phyloP scores from a whole-genome alignment of 1,284 basidiomycete genomes.

The Sanghuangporus sanghuang region DNA sequence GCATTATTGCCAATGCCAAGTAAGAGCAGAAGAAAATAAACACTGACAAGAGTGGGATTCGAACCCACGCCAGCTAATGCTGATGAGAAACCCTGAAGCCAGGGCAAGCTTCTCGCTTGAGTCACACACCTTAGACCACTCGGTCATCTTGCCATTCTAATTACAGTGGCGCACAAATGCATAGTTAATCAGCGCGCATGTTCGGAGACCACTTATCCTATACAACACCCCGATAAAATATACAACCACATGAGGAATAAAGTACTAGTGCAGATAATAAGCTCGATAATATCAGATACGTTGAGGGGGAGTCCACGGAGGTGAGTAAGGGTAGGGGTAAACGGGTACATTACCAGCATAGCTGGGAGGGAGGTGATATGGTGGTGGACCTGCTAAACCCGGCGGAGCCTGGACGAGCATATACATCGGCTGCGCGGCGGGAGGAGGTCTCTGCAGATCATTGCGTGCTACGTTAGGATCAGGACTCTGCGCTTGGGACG shows the following conservation, averaged over 20 bases:
- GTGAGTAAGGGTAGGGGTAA: conserved; percentile 3
- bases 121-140: conserved; percentile 19
- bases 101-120: conserved; percentile 14
- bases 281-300: background rate
- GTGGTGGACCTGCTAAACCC: background rate
- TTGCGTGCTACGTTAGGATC: background rate
- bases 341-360: background rate
- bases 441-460: background rate
- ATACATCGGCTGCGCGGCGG: background rate
- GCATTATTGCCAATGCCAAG: background rate
- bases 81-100: conserved; percentile 15
- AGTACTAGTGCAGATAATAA: background rate
- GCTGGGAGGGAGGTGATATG: background rate
- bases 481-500: background rate
- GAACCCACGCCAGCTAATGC: conserved; percentile 18
- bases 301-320: conserved; percentile 3
- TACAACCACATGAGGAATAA: background rate
- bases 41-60: conserved; percentile 18
- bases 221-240: too few relatives aligned
- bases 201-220: too few relatives aligned
- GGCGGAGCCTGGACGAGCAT: background rate
- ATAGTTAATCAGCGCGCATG: too few relatives aligned
- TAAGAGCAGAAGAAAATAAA: background rate
- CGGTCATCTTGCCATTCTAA: conserved; percentile 17
- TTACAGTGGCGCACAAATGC: too few relatives aligned